Evolutionary conservation across 208 protist species (phyloP).

Genomic region (Trypanosoma theileri): DNA sequence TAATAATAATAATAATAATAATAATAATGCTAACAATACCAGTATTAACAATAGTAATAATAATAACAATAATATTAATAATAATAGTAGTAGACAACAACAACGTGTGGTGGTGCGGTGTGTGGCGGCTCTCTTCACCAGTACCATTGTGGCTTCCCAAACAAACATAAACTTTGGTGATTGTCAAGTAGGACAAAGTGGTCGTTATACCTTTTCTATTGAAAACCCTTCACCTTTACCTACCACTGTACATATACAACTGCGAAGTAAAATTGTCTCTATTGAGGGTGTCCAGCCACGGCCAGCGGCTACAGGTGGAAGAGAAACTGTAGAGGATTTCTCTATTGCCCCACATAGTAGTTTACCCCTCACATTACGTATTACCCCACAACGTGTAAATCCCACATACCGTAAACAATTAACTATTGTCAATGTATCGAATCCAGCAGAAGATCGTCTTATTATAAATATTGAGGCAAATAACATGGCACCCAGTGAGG

Average conservation of each 20-base stretch:
- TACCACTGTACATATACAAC: constrained; percentile 59
- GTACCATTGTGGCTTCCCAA: constrained; percentile 68
- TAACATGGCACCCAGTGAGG: constrained; percentile 82
- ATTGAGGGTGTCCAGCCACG: constrained; percentile 58
- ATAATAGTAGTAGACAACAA: constrained; percentile 27
- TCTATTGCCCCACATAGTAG: constrained; percentile 63
- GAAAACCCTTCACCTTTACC: constrained; percentile 83
- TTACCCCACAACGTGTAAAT: constrained; percentile 84
- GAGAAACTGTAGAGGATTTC: constrained; percentile 72
- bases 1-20: background rate
- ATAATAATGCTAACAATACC: background rate
- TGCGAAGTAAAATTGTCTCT: constrained; percentile 87
- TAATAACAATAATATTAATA: background rate
- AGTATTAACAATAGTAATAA: background rate
- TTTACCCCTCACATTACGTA: constrained; percentile 68
- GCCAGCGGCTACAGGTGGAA: constrained; percentile 17
- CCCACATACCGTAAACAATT: constrained; percentile 85
- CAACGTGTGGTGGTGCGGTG: constrained; percentile 69
- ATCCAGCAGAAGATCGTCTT: constrained; percentile 66
- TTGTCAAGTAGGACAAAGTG: constrained; percentile 77
- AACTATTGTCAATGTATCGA: constrained; percentile 75
- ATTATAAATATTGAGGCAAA: constrained; percentile 89
- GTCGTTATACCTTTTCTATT: constrained; percentile 66
- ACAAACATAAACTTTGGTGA: constrained; percentile 82
- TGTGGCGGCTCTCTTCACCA: constrained; percentile 76